Evolutionary conservation across 2,329 filamentous ascomycete species (phyloP), one percentile per base, ranked within the genome.

Genomic region (Neonectria faginata): DNA sequence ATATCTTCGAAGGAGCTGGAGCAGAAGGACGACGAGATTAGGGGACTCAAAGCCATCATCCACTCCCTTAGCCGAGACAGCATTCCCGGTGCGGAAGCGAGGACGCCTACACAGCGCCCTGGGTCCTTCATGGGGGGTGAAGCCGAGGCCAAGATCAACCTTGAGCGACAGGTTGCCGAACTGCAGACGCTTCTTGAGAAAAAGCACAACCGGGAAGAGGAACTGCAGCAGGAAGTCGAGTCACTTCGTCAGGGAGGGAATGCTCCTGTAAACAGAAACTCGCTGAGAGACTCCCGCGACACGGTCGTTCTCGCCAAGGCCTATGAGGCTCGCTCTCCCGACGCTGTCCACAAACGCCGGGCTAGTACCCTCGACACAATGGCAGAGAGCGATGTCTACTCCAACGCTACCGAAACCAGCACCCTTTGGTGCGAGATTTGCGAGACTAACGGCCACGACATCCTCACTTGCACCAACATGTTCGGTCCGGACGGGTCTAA

Each of bases 31-130:
- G 96, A 99, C 73, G 96, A 99, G 82, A 98, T 99, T 74, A 88
- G 95, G 67, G 96, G 96, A 51, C 86, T 99, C 69, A 99, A 98
- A 80, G 95, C 96, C 47, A 98, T 99, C 76, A 98, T 99, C 65
- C 95, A 98, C 80, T 97, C 93, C 18, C 85, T 99, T 41, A 97
- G 94, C 77, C 87, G 93, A 66, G 93, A 93, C 70, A 87, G 90
- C 11, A 82, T 86, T n/a, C 83, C 84, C 3, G 63, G 79, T 29
- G 47, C 76, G 76, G 66, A 81, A 73, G 74, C 78, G 65, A 72
- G 66, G n/a, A 71, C 71, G 5, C 72, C 75, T 6, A 71, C 68
- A 3, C 74, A 71, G 47, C 74, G 74, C 25, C 70, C 73, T 7
- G 75, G 74, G n/a, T 82, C 81, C 1, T 75, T 81, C 54, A 74